Conservation (phyloP, 2,329 filamentous ascomycete species). For the Acrocalymma vagum region DNA sequence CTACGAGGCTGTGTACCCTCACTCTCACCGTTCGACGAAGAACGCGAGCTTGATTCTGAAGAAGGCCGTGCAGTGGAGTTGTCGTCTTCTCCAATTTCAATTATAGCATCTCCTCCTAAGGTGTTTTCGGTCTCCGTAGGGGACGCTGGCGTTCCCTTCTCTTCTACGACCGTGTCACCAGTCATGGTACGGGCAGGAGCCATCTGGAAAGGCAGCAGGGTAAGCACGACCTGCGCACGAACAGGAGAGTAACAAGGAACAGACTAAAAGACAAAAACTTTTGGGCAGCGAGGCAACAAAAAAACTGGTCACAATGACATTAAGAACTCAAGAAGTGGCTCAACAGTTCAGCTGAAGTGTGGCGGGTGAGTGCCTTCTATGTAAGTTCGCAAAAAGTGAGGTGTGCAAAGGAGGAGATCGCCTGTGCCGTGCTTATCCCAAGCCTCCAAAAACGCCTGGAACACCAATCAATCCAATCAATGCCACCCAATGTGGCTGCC, state of each 20-base stretch:
- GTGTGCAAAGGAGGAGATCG: slow-evolving; percentile 15
- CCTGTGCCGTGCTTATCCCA: slow-evolving; percentile 13
- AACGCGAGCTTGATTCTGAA: slow-evolving; percentile 15
- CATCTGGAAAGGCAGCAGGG: slow-evolving; percentile 30
- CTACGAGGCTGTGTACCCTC: slow-evolving; percentile 43
- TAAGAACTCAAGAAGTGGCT: slow-evolving; percentile 32
- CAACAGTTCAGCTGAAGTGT: slow-evolving; percentile 21
- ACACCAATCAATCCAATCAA: slow-evolving; percentile 29
- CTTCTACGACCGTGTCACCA: slow-evolving; percentile 36
- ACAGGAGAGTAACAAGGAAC: slow-evolving; percentile 7
- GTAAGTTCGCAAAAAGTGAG: slow-evolving; percentile 21
- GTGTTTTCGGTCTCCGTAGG: slow-evolving; percentile 40
- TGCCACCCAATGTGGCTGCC: slow-evolving; percentile 21
- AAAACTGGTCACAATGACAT: slow-evolving; percentile 22
- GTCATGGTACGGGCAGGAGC: slow-evolving; percentile 41
- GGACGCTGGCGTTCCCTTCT: slow-evolving; percentile 31
- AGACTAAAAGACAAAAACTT: slow-evolving; percentile 13
- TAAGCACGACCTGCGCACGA: slow-evolving; percentile 16
- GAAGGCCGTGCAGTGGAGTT: slow-evolving; percentile 20
- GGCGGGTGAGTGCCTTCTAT: slow-evolving; percentile 35
- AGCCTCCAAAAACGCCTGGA: slow-evolving; percentile 20
- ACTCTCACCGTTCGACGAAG: slow-evolving; percentile 20
- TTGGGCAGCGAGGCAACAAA: slow-evolving; percentile 7
- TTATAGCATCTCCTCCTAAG: slow-evolving; percentile 39
- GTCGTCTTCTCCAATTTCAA: slow-evolving; percentile 35